A percentile compares a stretch with the other conserved stretches of the same genome.
Evolutionary conservation across 345 rosid species (phyloP).

Genomic region (Gossypioides kirkii): DNA sequence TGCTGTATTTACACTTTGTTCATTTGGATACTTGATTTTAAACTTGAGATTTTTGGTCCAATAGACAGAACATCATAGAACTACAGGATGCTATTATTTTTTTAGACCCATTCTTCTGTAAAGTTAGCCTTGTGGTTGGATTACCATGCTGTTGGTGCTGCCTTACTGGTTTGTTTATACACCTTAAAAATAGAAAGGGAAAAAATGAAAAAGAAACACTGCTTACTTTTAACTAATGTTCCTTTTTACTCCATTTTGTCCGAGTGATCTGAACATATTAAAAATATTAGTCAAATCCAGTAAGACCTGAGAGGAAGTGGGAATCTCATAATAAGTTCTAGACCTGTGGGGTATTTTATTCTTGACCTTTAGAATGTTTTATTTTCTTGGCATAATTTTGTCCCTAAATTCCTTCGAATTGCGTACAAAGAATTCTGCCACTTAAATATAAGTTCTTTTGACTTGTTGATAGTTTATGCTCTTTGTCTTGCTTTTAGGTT

Average conservation of each 20-base stretch:
- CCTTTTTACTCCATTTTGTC: conserved; percentile 1
- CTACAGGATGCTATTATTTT: neutral
- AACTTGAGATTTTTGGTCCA: neutral
- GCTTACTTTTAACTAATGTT: conserved; percentile 3
- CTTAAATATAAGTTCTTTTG: neutral
- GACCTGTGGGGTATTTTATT: neutral
- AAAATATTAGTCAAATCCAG: neutral
- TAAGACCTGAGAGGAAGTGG: neutral
- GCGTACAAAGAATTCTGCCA: neutral
- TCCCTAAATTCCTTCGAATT: neutral
- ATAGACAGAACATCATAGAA: neutral
- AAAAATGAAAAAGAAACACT: neutral
- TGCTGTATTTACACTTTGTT: neutral
- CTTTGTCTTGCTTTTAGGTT: conserved; percentile 38
- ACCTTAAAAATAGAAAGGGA: neutral
- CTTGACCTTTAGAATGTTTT: neutral
- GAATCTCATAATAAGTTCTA: neutral
- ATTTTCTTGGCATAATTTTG: neutral
- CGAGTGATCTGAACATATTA: neutral
- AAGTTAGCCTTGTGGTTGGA: conserved; percentile 1
- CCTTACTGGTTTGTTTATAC: neutral
- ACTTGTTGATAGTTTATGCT: neutral
- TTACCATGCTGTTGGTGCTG: neutral
- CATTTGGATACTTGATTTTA: neutral
- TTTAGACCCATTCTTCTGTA: neutral